phyloP scores from a whole-genome alignment of 2,329 filamentous ascomycete genomes.

The Pyrenochaeta sp. region DNA sequence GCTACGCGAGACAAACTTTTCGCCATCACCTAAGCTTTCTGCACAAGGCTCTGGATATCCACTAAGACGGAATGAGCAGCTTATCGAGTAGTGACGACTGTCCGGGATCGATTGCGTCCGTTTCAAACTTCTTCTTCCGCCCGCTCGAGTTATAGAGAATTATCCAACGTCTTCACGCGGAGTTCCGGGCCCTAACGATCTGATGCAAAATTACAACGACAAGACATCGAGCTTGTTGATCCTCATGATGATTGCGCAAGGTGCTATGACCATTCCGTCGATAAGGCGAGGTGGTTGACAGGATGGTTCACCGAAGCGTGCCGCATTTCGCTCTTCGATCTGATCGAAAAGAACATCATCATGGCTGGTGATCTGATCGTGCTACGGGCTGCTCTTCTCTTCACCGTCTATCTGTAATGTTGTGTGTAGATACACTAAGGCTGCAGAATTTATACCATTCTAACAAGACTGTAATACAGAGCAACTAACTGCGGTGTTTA shows the following conservation, averaged over 20 bases:
- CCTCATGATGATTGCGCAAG: conserved; percentile 76
- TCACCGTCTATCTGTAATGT: conserved; percentile 58
- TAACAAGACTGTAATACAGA: too few species aligned
- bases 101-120: conserved; percentile 56
- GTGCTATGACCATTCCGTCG: conserved; percentile 71
- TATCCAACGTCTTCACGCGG: conserved; percentile 70
- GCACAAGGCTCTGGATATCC: conserved; percentile 74
- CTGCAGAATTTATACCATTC: too few species aligned
- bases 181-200: conserved; percentile 71
- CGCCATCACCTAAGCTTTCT: conserved; percentile 76
- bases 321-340: conserved; percentile 75
- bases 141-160: conserved; percentile 71
- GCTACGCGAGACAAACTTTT: conserved; percentile 72
- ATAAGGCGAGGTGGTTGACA: conserved; percentile 70
- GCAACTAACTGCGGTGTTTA: too few species aligned
- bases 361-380: conserved; percentile 72
- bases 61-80: conserved; percentile 60
- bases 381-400: conserved; percentile 71
- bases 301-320: conserved; percentile 75
- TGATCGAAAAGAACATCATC: conserved; percentile 75
- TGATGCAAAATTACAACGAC: conserved; percentile 69
- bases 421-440: too few species aligned
- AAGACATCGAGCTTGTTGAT: conserved; percentile 72
- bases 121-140: conserved; percentile 70
- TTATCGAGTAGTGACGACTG: conserved; percentile 55